Percentiles rank a stretch among this genome's conserved stretches.
Evolutionary conservation across 768 basidiomycete species (phyloP).

Genomic region (Boletales sp.): DNA sequence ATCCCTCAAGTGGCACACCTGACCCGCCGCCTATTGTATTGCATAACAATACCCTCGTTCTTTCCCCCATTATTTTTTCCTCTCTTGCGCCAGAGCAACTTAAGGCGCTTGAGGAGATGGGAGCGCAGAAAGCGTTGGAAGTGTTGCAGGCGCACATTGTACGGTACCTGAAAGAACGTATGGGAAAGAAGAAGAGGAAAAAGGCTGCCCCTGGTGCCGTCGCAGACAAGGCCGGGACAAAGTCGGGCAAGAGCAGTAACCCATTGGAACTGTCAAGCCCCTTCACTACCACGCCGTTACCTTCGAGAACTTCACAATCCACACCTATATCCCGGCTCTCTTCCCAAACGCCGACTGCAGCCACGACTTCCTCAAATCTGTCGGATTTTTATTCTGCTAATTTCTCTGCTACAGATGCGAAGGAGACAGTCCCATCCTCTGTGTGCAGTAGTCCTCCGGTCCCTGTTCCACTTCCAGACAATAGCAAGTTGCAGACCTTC

Average conservation of each 20-base stretch:
- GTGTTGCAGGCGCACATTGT: slow-evolving; percentile 85
- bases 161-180: slow-evolving; percentile 74
- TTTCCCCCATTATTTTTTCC: slow-evolving; percentile 83
- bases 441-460: slow-evolving; percentile 25
- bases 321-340: not conserved
- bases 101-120: slow-evolving; percentile 72
- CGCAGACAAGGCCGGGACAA: slow-evolving; percentile 39
- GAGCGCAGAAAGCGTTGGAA: slow-evolving; percentile 76
- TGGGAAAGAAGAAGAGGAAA: slow-evolving; percentile 39
- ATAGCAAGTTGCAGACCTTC: slow-evolving; percentile 22
- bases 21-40: slow-evolving; percentile 67
- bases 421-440: slow-evolving; percentile 17
- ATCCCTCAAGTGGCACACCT: slow-evolving; percentile 43
- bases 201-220: slow-evolving; percentile 32
- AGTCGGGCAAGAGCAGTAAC: slow-evolving; percentile 36
- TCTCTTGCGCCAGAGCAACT: slow-evolving; percentile 72
- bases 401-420: slow-evolving; percentile 3
- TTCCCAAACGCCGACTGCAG: not conserved
- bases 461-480: slow-evolving; percentile 30
- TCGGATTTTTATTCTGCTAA: slow-evolving; percentile 15
- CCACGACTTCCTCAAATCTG: not conserved
- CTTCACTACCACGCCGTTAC: slow-evolving; percentile 46
- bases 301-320: slow-evolving; percentile 20
- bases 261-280: slow-evolving; percentile 28
- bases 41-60: slow-evolving; percentile 78